Base-by-base conservation (phyloP, 345 rosid genomes). In the Aegle marmelos region DNA sequence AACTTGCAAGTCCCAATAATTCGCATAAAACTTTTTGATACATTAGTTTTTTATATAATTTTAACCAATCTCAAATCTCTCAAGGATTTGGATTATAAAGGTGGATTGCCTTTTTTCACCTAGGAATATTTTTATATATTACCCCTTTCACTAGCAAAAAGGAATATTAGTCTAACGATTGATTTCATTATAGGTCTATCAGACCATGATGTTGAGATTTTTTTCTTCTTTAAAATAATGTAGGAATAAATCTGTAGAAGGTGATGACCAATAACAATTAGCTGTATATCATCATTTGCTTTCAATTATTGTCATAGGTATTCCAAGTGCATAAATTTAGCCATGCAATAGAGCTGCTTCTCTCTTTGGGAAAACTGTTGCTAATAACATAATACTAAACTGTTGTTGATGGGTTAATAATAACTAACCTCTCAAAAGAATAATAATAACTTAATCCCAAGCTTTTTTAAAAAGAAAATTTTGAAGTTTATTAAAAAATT, bases 21-120 rank as follows among this genome's bases (percentile, higher is more conserved):
- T 66, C 24, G 78, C 59, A 77, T 73, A 45, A 77, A 72, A 25
- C 41, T 68, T 67, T 63, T 19, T 34, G 27, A 17, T 31, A 17
- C 39, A 48, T 67, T 5, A 34, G 21, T 2, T 34, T 16, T 58
- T 33, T 54, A 65, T 64, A n/a, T 1, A 27, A 73, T 25, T 61
- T 57, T 66, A 77, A 76, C 64, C 77, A 65, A 67, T 72, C 70
- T 68, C 80, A 77, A 77, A 77, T 81, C 80, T 80, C 19, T 81
- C 48, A 13, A 33, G 74, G 84, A 81, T 77, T 73, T 81, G 84
- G 78, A 53, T 77, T 13, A 17, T 54, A 77, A 68, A 73, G 84
- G 74, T 73, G 10, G 81, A 68, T 77, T 22, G 53, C 70, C 70
- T 60, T 77, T 67, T 77, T 14, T 54, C 16, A 28, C 19, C 68